Conservation (phyloP, 2,329 filamentous ascomycete species). For the Phyllosticta capitalensis region DNA sequence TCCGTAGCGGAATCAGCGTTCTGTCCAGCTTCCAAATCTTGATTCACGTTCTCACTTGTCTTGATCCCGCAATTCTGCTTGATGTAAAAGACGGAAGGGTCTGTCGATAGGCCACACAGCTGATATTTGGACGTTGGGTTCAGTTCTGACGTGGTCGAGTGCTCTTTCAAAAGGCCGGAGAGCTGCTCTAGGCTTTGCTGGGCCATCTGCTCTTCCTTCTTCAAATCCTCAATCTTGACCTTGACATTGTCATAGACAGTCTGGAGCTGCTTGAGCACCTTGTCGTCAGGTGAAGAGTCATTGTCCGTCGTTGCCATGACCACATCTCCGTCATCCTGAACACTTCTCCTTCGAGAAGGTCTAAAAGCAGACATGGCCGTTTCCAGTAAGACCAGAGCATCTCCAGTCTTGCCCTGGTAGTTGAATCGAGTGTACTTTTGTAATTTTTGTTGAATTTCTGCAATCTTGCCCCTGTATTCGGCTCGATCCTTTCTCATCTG, state of each 20-base stretch:
- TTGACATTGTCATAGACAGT: conserved; percentile 23
- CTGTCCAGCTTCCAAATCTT: background rate
- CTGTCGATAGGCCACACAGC: conserved; percentile 9
- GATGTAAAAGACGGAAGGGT: conserved; percentile 6
- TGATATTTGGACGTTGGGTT: conserved; percentile 2
- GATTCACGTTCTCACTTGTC: background rate
- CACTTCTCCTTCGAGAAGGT: background rate
- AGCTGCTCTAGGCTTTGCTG: conserved; percentile 4
- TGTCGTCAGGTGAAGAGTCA: conserved; percentile 13
- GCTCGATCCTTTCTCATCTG: conserved; percentile 6
- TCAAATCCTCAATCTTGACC: conserved; percentile 15
- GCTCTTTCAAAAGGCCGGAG: conserved; percentile 7
- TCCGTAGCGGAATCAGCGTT: background rate
- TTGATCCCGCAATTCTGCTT: background rate
- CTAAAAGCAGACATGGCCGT: conserved; percentile 26
- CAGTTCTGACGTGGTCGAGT: background rate
- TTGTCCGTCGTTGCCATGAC: conserved; percentile 27
- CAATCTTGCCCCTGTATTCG: conserved; percentile 36
- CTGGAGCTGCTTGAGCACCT: conserved; percentile 20
- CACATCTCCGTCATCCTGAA: background rate
- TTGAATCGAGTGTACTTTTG: conserved; percentile 1
- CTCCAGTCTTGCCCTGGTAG: conserved; percentile 20
- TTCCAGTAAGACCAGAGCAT: conserved; percentile 30
- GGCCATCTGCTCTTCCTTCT: background rate
- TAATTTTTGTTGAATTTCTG: conserved; percentile 20